phyloP scores from a whole-genome alignment of 352 stramenopile species.

The Globisporangium abappressorium region DNA sequence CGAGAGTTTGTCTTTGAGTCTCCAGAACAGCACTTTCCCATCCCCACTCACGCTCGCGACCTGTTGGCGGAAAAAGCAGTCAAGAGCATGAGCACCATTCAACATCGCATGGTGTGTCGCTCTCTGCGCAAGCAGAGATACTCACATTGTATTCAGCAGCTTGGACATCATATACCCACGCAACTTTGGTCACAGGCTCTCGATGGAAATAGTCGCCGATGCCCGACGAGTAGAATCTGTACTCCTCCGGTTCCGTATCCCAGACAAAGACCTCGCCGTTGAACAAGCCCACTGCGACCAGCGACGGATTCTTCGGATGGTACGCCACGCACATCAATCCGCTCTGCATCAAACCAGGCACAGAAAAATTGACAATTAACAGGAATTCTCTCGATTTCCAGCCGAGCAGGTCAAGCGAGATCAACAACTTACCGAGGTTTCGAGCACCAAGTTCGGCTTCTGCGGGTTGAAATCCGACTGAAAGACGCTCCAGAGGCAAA shows the following conservation, averaged over 20 bases:
- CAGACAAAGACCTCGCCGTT: constrained; percentile 86
- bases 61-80: constrained; percentile 16
- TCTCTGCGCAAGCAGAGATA: not conserved
- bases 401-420: not conserved
- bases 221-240: constrained; percentile 61
- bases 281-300: constrained; percentile 84
- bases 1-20: constrained; percentile 81
- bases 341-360: constrained; percentile 31
- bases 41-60: constrained; percentile 79
- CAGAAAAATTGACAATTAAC: not conserved
- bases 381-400: not conserved
- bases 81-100: not conserved
- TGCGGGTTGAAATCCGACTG: constrained; percentile 63
- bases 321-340: constrained; percentile 87
- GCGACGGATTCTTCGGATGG: constrained; percentile 76
- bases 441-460: constrained; percentile 71
- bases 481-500: constrained; percentile 88
- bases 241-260: constrained; percentile 68
- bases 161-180: constrained; percentile 77
- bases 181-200: constrained; percentile 80
- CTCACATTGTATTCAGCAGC: constrained; percentile 70
- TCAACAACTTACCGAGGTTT: constrained; percentile 50
- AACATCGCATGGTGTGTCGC: not conserved
- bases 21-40: constrained; percentile 86
- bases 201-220: constrained; percentile 90